A percentile compares a stretch with the other conserved stretches of the same genome.
These are phyloP conservation scores for Colletotrichum navitas DNA, from an alignment of 2,329 filamentous ascomycete genomes.

Conservation along the genomic window DNA sequence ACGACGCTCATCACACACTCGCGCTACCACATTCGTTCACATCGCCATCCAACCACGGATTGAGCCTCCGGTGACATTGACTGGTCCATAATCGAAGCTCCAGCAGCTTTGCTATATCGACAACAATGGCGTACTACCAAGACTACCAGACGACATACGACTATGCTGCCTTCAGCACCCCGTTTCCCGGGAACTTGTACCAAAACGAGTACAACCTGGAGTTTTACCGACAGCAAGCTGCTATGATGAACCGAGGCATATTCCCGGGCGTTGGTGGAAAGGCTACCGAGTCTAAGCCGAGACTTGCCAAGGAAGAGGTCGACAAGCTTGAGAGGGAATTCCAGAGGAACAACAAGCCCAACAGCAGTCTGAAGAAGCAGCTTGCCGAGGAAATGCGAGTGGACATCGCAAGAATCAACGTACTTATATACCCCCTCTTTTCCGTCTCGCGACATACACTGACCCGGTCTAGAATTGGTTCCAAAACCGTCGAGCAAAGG, in stretches of 20 bases:
- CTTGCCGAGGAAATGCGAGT: slow-evolving; percentile 72
- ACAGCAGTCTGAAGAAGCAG: slow-evolving; percentile 70
- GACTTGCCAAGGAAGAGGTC: slow-evolving; percentile 70
- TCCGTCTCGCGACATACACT: slow-evolving; percentile 43
- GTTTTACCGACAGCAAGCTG: slow-evolving; percentile 19
- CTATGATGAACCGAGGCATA: slow-evolving; percentile 42
- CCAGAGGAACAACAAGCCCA: slow-evolving; percentile 73
- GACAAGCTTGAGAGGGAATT: slow-evolving; percentile 72
- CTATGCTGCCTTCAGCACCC: slow-evolving; percentile 29
- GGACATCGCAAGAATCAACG: slow-evolving; percentile 74
- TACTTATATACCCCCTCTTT: slow-evolving; percentile 49
- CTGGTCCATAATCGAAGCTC: slow-evolving; percentile 7
- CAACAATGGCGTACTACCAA: slow-evolving; percentile 38
- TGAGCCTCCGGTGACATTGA: background rate
- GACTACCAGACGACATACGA: slow-evolving; percentile 36
- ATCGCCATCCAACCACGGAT: background rate
- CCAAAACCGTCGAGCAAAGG: slow-evolving; percentile 74
- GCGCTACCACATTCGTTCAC: slow-evolving; percentile 24
- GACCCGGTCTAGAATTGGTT: slow-evolving; percentile 72
- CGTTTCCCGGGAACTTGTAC: slow-evolving; percentile 26
- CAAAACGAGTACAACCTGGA: slow-evolving; percentile 30
- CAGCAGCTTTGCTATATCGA: background rate
- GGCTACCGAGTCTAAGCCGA: slow-evolving; percentile 63
- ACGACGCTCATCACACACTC: background rate
- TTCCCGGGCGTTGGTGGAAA: slow-evolving; percentile 43